phyloP scores from a whole-genome alignment of 1,139 yeast species.

The Lodderomyces elongisporus region DNA sequence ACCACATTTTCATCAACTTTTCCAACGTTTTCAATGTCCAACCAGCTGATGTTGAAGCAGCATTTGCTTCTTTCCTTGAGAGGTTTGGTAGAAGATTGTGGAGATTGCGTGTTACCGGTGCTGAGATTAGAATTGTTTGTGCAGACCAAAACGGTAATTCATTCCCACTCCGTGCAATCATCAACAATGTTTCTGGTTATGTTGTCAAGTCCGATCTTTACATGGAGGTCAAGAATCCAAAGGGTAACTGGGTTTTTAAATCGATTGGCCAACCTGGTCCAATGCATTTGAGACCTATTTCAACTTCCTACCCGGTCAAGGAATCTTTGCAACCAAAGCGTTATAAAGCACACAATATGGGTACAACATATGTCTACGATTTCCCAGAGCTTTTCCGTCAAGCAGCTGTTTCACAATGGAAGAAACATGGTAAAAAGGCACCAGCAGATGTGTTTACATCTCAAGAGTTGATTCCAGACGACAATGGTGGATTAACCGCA shows the following conservation, averaged over 20 bases:
- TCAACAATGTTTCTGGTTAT: conserved; percentile 93
- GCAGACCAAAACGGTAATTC: conserved; percentile 85
- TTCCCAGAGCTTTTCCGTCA: conserved; percentile 98
- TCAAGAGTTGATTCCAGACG: conserved; percentile 82
- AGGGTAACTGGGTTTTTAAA: conserved; percentile 96
- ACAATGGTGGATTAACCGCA: conserved; percentile 76
- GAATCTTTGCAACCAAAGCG: conserved; percentile 98
- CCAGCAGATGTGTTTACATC: conserved; percentile 78
- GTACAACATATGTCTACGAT: conserved; percentile 95
- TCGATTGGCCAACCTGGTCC: conserved; percentile 91
- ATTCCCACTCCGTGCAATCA: conserved; percentile 93
- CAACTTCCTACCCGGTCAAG: conserved; percentile 95
- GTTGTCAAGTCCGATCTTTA: conserved; percentile 94
- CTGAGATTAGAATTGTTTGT: conserved; percentile 94
- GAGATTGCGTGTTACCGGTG: conserved; percentile 95
- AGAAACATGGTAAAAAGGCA: conserved; percentile 55
- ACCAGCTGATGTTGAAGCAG: conserved; percentile 95
- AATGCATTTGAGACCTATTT: conserved; percentile 94
- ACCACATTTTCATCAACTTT: conserved; percentile 94
- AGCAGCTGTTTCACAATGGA: conserved; percentile 84
- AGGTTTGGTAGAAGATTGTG: conserved; percentile 95
- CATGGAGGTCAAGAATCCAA: conserved; percentile 85
- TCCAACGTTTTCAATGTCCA: conserved; percentile 90
- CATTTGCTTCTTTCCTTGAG: conserved; percentile 95
- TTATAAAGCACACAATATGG: conserved; percentile 97